Conservation (phyloP, 2,329 filamentous ascomycete genomes). For the Fusarium sambucinum region DNA sequence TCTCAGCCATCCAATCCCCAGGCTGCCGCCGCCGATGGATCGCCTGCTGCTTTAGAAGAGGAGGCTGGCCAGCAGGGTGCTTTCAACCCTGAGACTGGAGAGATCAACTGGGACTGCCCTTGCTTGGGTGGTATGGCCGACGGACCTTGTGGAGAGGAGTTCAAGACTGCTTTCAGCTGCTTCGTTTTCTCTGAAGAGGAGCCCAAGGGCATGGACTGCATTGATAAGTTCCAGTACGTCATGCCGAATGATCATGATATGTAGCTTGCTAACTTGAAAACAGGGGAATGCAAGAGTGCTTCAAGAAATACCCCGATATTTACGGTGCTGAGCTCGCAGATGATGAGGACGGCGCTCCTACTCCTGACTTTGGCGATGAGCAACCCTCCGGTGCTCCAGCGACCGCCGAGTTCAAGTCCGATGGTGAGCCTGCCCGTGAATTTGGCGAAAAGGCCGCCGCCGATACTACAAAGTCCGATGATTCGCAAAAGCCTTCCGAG, state of each 20-base stretch:
- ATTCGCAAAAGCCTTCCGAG: background rate
- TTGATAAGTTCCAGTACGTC: conserved; percentile 94
- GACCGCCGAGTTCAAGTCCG: conserved; percentile 12
- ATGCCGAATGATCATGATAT: background rate
- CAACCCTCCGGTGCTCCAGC: conserved; percentile 34
- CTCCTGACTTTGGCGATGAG: conserved; percentile 48
- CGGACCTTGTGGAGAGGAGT: conserved; percentile 94
- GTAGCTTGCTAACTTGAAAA: conserved; percentile 45
- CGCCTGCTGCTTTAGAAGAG: conserved; percentile 73
- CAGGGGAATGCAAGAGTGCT: conserved; percentile 97
- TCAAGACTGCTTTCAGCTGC: conserved; percentile 96
- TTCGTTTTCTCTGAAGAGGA: conserved; percentile 97
- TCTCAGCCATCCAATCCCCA: conserved; percentile 48
- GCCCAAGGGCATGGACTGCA: conserved; percentile 97
- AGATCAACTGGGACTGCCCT: conserved; percentile 99
- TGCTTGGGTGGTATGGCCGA: conserved; percentile 97
- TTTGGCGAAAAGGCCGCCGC: background rate
- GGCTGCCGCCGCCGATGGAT: conserved; percentile 49
- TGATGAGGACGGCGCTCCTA: conserved; percentile 66
- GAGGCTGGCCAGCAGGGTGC: conserved; percentile 90
- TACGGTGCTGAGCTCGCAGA: conserved; percentile 91
- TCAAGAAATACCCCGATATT: conserved; percentile 89
- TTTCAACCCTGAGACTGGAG: conserved; percentile 97
- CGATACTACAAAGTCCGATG: background rate
- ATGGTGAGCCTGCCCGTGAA: background rate